phyloP scores from a whole-genome alignment of 208 protist species.

The Giardia muris region DNA sequence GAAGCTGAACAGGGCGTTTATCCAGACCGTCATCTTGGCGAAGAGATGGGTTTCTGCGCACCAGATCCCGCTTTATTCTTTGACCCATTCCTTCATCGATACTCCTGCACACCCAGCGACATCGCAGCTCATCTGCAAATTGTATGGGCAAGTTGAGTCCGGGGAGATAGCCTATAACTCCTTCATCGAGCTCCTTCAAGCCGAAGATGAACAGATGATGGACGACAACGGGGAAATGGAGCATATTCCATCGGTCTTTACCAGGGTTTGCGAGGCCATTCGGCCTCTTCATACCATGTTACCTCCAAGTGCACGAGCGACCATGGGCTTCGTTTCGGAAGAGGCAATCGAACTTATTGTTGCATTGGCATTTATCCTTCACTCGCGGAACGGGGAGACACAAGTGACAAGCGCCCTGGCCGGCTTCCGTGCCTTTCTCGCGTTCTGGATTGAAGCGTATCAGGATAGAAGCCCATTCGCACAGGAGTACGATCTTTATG shows the following conservation, averaged over 20 bases:
- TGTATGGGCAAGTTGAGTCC: neutral
- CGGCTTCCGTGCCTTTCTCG: neutral
- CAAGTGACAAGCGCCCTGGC: neutral
- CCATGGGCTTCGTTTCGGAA: neutral
- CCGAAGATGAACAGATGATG: neutral
- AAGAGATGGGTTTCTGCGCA: neutral
- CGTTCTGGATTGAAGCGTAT: neutral
- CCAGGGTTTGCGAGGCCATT: neutral
- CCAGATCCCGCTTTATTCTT: neutral
- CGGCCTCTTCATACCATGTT: neutral
- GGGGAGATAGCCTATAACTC: neutral
- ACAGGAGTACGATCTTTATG: neutral
- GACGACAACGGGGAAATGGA: neutral
- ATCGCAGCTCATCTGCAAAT: neutral
- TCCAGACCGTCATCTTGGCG: neutral
- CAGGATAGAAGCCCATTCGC: neutral
- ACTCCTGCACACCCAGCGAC: neutral
- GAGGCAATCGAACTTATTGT: neutral
- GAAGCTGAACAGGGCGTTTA: neutral
- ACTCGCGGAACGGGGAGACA: neutral
- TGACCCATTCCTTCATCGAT: neutral
- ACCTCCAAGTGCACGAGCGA: neutral
- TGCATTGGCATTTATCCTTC: neutral
- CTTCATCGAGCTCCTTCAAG: neutral
- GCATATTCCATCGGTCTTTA: neutral